Evolutionary conservation across 176 grass and related monocot genomes (phyloP).

Genomic region (Bromus sterilis): DNA sequence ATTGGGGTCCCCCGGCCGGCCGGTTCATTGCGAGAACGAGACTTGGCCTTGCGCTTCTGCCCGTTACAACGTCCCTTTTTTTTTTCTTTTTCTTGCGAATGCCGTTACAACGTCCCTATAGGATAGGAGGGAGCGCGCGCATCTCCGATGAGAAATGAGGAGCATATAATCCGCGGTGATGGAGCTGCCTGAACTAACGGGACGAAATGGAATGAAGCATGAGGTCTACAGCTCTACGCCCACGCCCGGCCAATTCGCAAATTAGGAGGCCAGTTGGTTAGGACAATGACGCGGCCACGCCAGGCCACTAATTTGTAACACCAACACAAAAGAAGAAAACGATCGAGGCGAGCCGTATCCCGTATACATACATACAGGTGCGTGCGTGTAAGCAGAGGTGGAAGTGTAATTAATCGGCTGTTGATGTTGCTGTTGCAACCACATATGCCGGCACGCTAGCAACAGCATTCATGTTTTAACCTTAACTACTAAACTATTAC

Average conservation of each 20-base stretch:
- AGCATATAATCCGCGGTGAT: conserved; percentile 13
- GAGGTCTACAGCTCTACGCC: background rate
- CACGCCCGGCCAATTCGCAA: background rate
- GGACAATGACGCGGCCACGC: background rate
- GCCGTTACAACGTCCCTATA: background rate
- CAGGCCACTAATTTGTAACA: background rate
- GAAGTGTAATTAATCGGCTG: background rate
- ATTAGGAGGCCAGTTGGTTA: conserved; percentile 8
- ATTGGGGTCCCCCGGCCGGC: conserved; percentile 16
- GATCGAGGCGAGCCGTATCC: background rate
- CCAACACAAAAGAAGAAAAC: background rate
- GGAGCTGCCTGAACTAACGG: conserved; percentile 18
- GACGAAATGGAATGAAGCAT: background rate
- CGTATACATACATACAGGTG: too few relatives aligned
- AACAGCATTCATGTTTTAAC: background rate
- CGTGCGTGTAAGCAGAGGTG: too few relatives aligned
- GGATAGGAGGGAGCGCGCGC: background rate
- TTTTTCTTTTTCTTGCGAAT: too few relatives aligned
- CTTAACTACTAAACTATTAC: too few relatives aligned
- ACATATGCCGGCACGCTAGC: conserved; percentile 3
- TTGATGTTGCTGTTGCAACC: conserved; percentile 7
- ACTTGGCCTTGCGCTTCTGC: background rate
- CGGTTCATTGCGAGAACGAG: background rate
- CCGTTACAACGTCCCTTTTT: background rate
- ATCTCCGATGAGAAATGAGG: background rate